phyloP scores from a whole-genome alignment of 345 rosid species.

The Dimocarpus longan region DNA sequence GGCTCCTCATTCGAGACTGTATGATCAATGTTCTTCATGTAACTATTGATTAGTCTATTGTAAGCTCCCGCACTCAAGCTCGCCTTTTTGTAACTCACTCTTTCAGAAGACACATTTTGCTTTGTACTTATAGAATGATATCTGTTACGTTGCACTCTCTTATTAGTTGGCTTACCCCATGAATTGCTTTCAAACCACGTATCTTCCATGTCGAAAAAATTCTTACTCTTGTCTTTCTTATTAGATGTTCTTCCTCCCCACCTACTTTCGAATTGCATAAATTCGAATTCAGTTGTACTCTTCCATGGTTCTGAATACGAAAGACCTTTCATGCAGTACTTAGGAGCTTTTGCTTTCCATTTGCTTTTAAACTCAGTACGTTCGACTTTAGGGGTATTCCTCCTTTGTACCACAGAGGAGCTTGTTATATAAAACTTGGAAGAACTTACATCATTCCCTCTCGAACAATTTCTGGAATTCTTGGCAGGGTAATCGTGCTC shows the following conservation, averaged over 20 bases:
- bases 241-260: conserved; percentile 38
- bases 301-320: neutral
- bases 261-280: conserved; percentile 41
- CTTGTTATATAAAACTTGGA: conserved; percentile 35
- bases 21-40: conserved; percentile 76
- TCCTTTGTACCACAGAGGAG: conserved; percentile 13
- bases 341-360: conserved; percentile 36
- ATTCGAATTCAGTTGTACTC: conserved; percentile 30
- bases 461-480: conserved; percentile 26
- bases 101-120: conserved; percentile 33
- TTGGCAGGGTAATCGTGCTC: conserved; percentile 37
- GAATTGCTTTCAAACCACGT: conserved; percentile 45
- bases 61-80: conserved; percentile 76
- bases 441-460: conserved; percentile 29
- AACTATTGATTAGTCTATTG: conserved; percentile 65
- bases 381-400: conserved; percentile 38
- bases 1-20: conserved; percentile 56
- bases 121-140: conserved; percentile 22
- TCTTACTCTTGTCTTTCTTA: conserved; percentile 32
- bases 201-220: conserved; percentile 41
- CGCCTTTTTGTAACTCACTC: conserved; percentile 37
- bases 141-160: conserved; percentile 31
- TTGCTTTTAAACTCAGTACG: conserved; percentile 44
- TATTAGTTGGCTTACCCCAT: conserved; percentile 34
- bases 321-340: neutral